Evolutionary conservation across 371 early-diverging fungal genomes (phyloP), one percentile per base, ranked within the genome.

Genomic region (Entomophthora muscae): DNA sequence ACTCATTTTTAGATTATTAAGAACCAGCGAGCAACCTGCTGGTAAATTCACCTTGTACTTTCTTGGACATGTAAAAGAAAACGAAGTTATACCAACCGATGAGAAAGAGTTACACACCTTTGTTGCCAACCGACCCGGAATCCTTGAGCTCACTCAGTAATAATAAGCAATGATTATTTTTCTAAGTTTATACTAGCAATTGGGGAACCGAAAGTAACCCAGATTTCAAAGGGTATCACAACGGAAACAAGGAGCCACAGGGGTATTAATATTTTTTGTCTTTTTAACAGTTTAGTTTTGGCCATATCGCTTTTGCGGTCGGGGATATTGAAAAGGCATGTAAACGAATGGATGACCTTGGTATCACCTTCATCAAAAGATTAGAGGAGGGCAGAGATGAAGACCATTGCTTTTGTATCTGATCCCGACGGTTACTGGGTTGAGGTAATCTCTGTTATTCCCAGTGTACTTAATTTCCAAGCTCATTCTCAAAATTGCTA

Each of bases 361-460:
- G 78, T 32, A 90, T 89, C 70, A 81, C 78, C 57, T 89, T 88
- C 67, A 66, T 84, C 69, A 92, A 92, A 80, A 75, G 80, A 32
- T 80, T 83, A 13, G 71, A 76, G 24, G 89, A 89, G 53, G 92
- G 90, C n/a, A 32, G 75, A 60, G 26, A 89, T 89, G 90, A 83
- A 83, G 69, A 73, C 82, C 70, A 89, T 92, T 75, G 91, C 91
- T 24, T 92, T 92, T 67, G 79, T 87, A 55, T 71, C 81, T 60
- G 93, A 92, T 66, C 93, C 93, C 55, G 93, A 92, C 73, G 86
- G 83, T 66, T 92, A 92, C 70, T 88, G 89, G 82, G 73, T 88
- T 63, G 89, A 88, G 71, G 32, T 78, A 32, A 30, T n/a, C n/a
- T n/a, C n/a, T n/a, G n/a, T n/a, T n/a, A n/a, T n/a, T n/a, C n/a